Percentiles rank a stretch among this genome's conserved stretches.
Conservation (phyloP, 2,329 filamentous ascomycete species). For the Neonectria neomacrospora region DNA sequence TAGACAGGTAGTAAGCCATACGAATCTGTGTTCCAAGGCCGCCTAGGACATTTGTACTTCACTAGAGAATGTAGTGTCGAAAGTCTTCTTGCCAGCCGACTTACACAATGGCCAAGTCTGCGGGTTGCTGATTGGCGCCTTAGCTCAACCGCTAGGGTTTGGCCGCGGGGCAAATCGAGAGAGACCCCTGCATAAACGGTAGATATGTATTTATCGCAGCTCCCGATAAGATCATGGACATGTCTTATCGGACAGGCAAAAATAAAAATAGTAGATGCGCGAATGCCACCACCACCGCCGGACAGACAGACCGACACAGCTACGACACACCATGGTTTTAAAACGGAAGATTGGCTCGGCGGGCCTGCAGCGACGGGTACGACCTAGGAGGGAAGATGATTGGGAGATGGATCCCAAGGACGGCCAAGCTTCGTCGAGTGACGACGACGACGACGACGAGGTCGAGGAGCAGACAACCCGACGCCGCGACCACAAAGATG, state of each 20-base stretch:
- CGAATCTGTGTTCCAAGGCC: no score
- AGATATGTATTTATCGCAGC: slow-evolving; percentile 21
- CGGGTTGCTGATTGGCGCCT: no score
- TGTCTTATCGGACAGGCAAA: slow-evolving; percentile 16
- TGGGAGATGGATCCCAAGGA: slow-evolving; percentile 53
- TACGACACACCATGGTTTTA: slow-evolving; percentile 46
- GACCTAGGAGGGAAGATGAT: slow-evolving; percentile 57
- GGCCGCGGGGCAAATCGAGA: not conserved
- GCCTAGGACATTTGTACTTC: not conserved
- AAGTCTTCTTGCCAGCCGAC: no score
- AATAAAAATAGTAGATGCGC: slow-evolving; percentile 9
- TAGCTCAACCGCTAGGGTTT: not conserved
- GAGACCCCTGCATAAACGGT: slow-evolving; percentile 1
- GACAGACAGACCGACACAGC: not conserved
- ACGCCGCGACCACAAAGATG: slow-evolving; percentile 41
- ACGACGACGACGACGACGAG: slow-evolving; percentile 47
- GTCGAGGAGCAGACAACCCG: slow-evolving; percentile 45
- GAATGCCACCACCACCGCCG: not conserved
- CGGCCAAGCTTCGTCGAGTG: slow-evolving; percentile 46
- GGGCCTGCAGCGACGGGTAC: slow-evolving; percentile 57
- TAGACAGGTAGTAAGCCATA: not conserved
- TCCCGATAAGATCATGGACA: slow-evolving; percentile 17
- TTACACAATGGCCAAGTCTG: no score
- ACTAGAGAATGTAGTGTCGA: not conserved
- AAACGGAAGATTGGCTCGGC: slow-evolving; percentile 54